Evolutionary conservation across 202 grass and related monocot species (phyloP), one percentile per base, ranked within the genome.

Genomic region (Digitaria exilis): DNA sequence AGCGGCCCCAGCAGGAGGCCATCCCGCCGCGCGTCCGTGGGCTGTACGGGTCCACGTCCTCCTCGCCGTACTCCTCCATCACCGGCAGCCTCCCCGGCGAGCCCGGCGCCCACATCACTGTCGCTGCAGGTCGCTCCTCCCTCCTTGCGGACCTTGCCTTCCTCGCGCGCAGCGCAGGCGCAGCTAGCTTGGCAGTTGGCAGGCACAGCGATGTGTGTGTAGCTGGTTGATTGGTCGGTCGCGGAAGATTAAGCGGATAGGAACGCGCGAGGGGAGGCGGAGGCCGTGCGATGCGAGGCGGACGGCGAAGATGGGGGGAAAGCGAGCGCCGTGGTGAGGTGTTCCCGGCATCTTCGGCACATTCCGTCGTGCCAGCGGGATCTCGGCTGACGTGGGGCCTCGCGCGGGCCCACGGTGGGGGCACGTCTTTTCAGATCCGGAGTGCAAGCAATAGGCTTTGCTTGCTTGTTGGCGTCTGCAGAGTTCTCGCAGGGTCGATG

Each of bases 1-100:
- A 69, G 64, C 79, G 79, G 13, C 91, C 87, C 96, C 96, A 98
- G 79, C 96, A 98, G 25, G 91, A 94, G 51, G 90, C 90, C 72
- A 78, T 39, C 19, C 68, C 76, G 12, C 30, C 58, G 63, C 52
- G 32, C 70, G 77, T 29, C 29, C 66, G 48, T 29, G 42, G 59
- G 69, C 19, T 22, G 76, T 66, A 69, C 58, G 14, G 21, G 45
- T 43, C 69, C 37, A 39, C 76, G 46, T 31, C 82, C 19, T 82
- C 79, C 78, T 84, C 83, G 55, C 51, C 72, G 39, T 31, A 80
- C 81, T 94, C 92, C 48, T 59, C 79, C 84, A 83, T 13, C 51
- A 73, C 66, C 73, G 89, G 89, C 42, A 94, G 75, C 77, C 88
- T 90, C 85, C 89, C 86, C 45, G 79, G 78, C 46, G 88, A 90